Evolutionary conservation across 108 stramenopile species (phyloP), one percentile per base, ranked within the genome.

Genomic region (Skeletonema costatum): DNA sequence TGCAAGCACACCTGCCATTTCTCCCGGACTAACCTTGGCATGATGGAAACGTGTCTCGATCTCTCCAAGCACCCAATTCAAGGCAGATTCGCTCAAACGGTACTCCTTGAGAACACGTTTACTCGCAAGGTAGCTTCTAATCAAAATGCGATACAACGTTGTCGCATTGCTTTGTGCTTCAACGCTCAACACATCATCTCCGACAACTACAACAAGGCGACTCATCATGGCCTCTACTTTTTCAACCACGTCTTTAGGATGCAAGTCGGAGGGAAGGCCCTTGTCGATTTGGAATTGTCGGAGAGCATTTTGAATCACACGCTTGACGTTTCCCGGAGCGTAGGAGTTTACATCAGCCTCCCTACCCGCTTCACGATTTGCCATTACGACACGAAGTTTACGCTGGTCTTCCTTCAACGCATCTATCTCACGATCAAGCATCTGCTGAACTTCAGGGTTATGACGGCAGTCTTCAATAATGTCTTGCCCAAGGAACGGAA

Each of bases 1-100:
- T 6, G 99, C 99, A 66, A 98, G 89, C 9, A 99, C 98, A 63
- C 99, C 99, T 64, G 92, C 92, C 97, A 98, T 98, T 79, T 99
- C 99, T n/a, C 99, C 99, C 10, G 99, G 94, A 70, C 86, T 84
- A 7, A 98, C 98, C 81, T 92, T 93, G 61, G 97, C 91, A 48
- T 85, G 85, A 76, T 90, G 79, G 87, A 99, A 99, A 35, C 94
- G 76, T 13, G 91, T 90, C 81, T 97, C 96, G 61, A 98, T 88
- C 79, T 97, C 94, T 11, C 97, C 95, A 41, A 97, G 71, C 11
- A 98, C 89, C 90, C 93, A 98, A 74, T 88, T 82, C 63, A 99
- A 86, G 8, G 98, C 98, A 7, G 91, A 90, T 64, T 95, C 86
- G 41, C 83, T 97, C 71, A 99, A 82, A 17, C 97, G 89, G 74